Conservation (phyloP, 2,329 filamentous ascomycete species). For the Pseudodiploospora longispora region DNA sequence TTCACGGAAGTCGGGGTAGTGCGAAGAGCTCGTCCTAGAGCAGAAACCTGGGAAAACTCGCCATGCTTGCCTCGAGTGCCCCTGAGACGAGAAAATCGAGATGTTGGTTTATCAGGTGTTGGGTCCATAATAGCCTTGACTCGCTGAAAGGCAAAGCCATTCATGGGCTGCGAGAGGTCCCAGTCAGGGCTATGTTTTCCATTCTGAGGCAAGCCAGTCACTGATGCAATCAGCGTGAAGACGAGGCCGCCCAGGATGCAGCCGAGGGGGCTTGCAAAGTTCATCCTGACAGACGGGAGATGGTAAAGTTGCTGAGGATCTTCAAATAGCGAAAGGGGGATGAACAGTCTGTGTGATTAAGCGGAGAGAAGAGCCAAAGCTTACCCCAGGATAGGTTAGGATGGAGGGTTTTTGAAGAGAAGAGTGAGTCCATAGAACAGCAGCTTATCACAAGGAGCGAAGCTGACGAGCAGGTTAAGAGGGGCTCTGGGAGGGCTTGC, state of each 20-base stretch:
- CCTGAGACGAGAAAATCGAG: conserved; percentile 25
- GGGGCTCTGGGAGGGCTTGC: too few relatives aligned
- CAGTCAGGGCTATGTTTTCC: conserved; percentile 12
- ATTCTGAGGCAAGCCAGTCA: conserved; percentile 1
- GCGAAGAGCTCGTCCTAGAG: conserved; percentile 17
- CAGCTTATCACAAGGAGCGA: too few relatives aligned
- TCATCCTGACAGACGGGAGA: neutral
- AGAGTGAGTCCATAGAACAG: too few relatives aligned
- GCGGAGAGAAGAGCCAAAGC: too few relatives aligned
- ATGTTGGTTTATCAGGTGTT: conserved; percentile 19
- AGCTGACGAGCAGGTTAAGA: too few relatives aligned
- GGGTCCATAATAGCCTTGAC: conserved; percentile 19
- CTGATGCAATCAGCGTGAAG: neutral
- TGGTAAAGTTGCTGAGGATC: too few relatives aligned
- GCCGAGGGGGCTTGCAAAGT: neutral
- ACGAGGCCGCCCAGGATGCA: conserved; percentile 7
- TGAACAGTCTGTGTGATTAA: neutral
- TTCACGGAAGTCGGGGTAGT: conserved; percentile 11
- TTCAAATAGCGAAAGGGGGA: neutral
- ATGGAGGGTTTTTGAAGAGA: too few relatives aligned
- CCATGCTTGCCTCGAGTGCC: conserved; percentile 17
- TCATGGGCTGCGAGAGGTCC: conserved; percentile 28
- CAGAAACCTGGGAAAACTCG: conserved; percentile 21
- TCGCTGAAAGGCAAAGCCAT: conserved; percentile 30
- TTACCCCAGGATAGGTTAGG: too few relatives aligned